These are phyloP conservation scores for Hypocrella siamensis DNA, from an alignment of 2,329 filamentous ascomycete genomes.

Conservation along the genomic window DNA sequence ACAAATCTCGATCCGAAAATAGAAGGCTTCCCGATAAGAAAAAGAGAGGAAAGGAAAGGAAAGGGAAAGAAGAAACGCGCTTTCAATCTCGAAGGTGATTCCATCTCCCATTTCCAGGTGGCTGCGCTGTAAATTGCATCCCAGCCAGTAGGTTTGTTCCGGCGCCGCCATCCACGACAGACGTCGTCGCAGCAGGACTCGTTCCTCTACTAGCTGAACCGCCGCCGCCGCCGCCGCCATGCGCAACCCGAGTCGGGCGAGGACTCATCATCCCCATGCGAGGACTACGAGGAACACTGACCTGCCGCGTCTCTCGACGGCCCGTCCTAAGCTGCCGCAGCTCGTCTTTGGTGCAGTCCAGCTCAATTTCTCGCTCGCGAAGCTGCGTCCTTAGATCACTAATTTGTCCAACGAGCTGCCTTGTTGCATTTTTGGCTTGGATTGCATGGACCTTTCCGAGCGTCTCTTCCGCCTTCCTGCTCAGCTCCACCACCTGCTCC, in stretches of 20 bases:
- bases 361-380: slow-evolving; percentile 34
- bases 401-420: slow-evolving; percentile 20
- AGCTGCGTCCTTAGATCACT: slow-evolving; percentile 24
- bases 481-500: slow-evolving; percentile 22
- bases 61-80: background rate
- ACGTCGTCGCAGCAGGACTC: slow-evolving; percentile 27
- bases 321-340: slow-evolving; percentile 29
- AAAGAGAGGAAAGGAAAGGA: background rate
- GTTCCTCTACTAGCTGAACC: slow-evolving; percentile 31
- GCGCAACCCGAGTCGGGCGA: slow-evolving; percentile 13
- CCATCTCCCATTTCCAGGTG: slow-evolving; percentile 24
- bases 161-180: too few relatives aligned
- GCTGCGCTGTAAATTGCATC: slow-evolving; percentile 22
- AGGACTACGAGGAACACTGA: slow-evolving; percentile 43
- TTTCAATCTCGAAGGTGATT: slow-evolving; percentile 25
- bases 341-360: slow-evolving; percentile 32
- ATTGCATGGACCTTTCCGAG: slow-evolving; percentile 29
- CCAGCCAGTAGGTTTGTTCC: slow-evolving; percentile 13
- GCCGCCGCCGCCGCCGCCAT: slow-evolving; percentile 7
- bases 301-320: slow-evolving; percentile 38
- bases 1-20: too few relatives aligned
- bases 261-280: slow-evolving; percentile 38
- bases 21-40: background rate
- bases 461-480: slow-evolving; percentile 26
- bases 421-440: slow-evolving; percentile 21